A percentile compares a stretch with the other conserved stretches of the same genome.
Conservation (phyloP, 2,329 filamentous ascomycete species). For the Mollisia scopiformis region DNA sequence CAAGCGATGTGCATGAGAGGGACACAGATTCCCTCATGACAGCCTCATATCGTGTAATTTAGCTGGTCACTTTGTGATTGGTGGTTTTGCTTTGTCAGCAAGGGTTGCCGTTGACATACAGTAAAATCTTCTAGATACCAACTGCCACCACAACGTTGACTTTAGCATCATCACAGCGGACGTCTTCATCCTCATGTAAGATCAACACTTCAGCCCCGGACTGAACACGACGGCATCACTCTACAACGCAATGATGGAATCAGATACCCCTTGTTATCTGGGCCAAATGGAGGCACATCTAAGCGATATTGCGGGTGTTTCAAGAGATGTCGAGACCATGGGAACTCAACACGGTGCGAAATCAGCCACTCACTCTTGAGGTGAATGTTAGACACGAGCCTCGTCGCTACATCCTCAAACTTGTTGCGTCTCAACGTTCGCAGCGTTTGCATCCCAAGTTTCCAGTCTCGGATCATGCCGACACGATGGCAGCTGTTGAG, state of each 20-base stretch:
- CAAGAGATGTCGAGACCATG: not conserved
- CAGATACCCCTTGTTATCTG: not conserved
- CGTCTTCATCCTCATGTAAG: not conserved
- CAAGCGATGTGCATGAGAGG: too few species aligned
- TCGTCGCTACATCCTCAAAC: not conserved
- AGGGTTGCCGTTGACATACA: too few species aligned
- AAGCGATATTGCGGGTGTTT: not conserved
- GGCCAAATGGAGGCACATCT: not conserved
- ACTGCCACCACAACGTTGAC: not conserved
- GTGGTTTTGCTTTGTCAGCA: too few species aligned
- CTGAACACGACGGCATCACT: not conserved
- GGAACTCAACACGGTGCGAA: not conserved
- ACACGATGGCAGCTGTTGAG: not conserved
- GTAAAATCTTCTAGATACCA: not conserved
- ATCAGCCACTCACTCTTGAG: not conserved
- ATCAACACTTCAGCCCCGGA: not conserved
- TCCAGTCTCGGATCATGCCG: not conserved
- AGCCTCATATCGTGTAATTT: too few species aligned
- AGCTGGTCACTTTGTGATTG: too few species aligned
- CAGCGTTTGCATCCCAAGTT: not conserved
- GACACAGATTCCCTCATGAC: too few species aligned
- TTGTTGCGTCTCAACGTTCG: not conserved
- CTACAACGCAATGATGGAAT: not conserved
- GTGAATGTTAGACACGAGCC: not conserved
- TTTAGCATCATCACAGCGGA: not conserved